These are phyloP conservation scores for Microbotryum saponariae DNA, from an alignment of 1,284 basidiomycete genomes.

Conservation along the genomic window DNA sequence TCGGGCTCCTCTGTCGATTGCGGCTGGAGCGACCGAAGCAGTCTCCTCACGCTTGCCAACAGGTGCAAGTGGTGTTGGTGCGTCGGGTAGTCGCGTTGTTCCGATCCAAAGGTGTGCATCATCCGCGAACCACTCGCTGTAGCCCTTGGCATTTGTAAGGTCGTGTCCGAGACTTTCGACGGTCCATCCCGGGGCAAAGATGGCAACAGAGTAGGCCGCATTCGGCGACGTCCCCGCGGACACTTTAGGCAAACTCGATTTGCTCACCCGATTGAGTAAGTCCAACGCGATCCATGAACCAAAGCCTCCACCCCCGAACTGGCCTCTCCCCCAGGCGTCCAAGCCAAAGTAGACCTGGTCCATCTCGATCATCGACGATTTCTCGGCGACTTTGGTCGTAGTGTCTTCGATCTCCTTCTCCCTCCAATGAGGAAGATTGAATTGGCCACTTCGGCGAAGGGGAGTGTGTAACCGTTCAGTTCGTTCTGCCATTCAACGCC, in stretches of 20 bases:
- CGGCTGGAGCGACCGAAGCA: not conserved
- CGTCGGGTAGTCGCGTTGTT: not conserved
- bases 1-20: not conserved
- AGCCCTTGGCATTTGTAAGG: not conserved
- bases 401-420: not conserved
- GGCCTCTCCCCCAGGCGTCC: constrained; percentile 67
- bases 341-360: constrained; percentile 59
- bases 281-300: constrained; percentile 57
- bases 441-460: constrained; percentile 64
- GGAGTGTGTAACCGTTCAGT: constrained; percentile 59
- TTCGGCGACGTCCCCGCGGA: constrained; percentile 40
- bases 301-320: constrained; percentile 63
- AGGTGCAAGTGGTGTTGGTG: not conserved
- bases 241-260: constrained; percentile 44
- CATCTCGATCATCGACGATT: constrained; percentile 38
- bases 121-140: constrained; percentile 12
- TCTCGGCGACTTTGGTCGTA: constrained; percentile 40
- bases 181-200: constrained; percentile 28
- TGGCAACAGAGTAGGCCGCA: constrained; percentile 9
- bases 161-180: constrained; percentile 22
- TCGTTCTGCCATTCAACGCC: constrained; percentile 70
- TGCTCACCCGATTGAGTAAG: constrained; percentile 46
- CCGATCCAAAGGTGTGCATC: constrained; percentile 20
- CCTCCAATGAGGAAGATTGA: constrained; percentile 62
- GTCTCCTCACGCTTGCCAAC: constrained; percentile 6